Conservation (phyloP, 148 eudicot species). For the Vaccinium macrocarpon region DNA sequence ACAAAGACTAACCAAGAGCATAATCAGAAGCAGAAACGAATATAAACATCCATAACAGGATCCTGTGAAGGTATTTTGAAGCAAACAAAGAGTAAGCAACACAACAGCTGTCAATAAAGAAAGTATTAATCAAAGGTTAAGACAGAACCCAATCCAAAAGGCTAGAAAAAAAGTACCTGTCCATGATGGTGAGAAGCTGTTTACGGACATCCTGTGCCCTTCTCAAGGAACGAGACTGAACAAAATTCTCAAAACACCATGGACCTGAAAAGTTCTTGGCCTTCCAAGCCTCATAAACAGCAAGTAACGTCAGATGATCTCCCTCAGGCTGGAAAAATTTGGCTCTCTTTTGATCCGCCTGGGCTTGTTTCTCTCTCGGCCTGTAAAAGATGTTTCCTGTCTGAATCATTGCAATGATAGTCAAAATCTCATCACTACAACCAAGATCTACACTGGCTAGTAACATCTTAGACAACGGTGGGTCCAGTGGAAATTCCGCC, state of each 20-base stretch:
- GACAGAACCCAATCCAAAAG: not conserved
- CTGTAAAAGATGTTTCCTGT: conserved; percentile 89
- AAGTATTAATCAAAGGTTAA: not conserved
- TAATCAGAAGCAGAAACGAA: not conserved
- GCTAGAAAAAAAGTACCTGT: conserved; percentile 57
- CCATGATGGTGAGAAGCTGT: conserved; percentile 91
- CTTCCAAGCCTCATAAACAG: conserved; percentile 98
- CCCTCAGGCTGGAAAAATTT: conserved; percentile 97
- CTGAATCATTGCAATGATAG: conserved; percentile 93
- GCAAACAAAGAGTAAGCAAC: not conserved
- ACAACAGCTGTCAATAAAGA: not conserved
- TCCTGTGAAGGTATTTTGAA: not conserved
- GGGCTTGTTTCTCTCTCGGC: conserved; percentile 97
- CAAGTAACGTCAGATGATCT: conserved; percentile 90
- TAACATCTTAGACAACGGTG: conserved; percentile 91
- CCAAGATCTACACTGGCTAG: conserved; percentile 95
- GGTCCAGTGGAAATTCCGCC: conserved; percentile 94
- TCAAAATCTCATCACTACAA: conserved; percentile 89
- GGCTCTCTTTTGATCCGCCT: conserved; percentile 89
- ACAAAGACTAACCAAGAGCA: not conserved
- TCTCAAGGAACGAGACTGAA: conserved; percentile 87
- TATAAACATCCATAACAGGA: not conserved
- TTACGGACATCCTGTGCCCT: conserved; percentile 97
- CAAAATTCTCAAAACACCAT: conserved; percentile 95
- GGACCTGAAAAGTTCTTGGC: conserved; percentile 85